Evolutionary conservation across 23 red algal species (phyloP).

Genomic region (Agarophyton chilense): DNA sequence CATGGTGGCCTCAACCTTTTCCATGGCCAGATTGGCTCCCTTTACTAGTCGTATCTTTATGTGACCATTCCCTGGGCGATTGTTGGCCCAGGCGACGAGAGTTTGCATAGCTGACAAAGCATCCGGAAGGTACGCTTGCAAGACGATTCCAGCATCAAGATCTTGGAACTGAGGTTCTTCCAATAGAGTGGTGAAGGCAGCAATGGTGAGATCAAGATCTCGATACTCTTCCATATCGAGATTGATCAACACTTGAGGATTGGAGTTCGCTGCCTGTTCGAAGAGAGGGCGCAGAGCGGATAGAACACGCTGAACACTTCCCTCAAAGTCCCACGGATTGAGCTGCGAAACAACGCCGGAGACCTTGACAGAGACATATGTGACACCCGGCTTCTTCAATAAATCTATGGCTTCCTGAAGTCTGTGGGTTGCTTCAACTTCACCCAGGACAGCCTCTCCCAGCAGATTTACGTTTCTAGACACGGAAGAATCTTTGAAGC

Average conservation of each 20-base stretch:
- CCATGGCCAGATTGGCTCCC: slow-evolving; percentile 60
- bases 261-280: background rate
- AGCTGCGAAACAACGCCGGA: slow-evolving; percentile 58
- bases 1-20: slow-evolving; percentile 57
- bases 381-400: slow-evolving; percentile 33
- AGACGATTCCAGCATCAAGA: slow-evolving; percentile 61
- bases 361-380: slow-evolving; percentile 70
- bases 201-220: slow-evolving; percentile 44
- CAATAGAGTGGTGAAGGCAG: slow-evolving; percentile 46
- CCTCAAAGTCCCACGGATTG: slow-evolving; percentile 67
- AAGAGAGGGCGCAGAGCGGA: slow-evolving; percentile 24
- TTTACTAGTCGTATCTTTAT: slow-evolving; percentile 64
- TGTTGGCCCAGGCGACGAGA: slow-evolving; percentile 53
- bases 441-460: slow-evolving; percentile 58
- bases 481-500: slow-evolving; percentile 3
- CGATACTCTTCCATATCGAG: slow-evolving; percentile 74
- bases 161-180: slow-evolving; percentile 36
- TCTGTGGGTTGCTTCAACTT: slow-evolving; percentile 23
- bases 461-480: slow-evolving; percentile 60
- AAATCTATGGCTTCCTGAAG: slow-evolving; percentile 48
- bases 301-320: slow-evolving; percentile 48
- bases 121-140: slow-evolving; percentile 64
- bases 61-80: slow-evolving; percentile 29
- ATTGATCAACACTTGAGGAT: slow-evolving; percentile 49
- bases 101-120: slow-evolving; percentile 35